Evolutionary conservation across 768 basidiomycete genomes (phyloP).

Genomic region (Suillus plorans): DNA sequence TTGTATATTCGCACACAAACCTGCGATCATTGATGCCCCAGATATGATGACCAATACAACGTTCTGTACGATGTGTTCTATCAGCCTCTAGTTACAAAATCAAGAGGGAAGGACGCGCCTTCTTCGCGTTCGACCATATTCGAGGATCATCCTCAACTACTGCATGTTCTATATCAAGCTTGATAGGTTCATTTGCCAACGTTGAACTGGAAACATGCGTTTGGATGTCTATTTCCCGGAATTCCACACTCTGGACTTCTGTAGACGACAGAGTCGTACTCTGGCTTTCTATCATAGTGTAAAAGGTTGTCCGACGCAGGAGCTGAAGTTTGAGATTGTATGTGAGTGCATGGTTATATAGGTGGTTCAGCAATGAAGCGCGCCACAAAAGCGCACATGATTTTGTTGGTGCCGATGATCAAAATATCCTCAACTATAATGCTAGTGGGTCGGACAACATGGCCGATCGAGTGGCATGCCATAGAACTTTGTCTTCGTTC

Average conservation of each 20-base stretch:
- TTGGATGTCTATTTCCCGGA: not conserved
- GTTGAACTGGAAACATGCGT: not conserved
- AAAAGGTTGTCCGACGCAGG: not conserved
- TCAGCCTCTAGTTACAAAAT: not conserved
- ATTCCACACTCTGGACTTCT: not conserved
- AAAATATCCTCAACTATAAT: not conserved
- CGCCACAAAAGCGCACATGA: not conserved
- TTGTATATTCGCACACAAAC: conserved; percentile 25
- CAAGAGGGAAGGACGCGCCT: conserved; percentile 36
- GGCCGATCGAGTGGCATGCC: not conserved
- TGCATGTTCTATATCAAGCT: conserved; percentile 36
- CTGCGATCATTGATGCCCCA: conserved; percentile 28
- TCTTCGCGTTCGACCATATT: conserved; percentile 52
- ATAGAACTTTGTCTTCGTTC: not conserved
- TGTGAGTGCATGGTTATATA: not conserved
- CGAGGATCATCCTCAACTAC: conserved; percentile 60
- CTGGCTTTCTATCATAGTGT: conserved; percentile 7
- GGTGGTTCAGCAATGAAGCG: not conserved
- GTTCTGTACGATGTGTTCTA: conserved; percentile 13
- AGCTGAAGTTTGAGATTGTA: not conserved
- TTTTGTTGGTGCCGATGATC: not conserved
- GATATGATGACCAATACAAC: conserved; percentile 26
- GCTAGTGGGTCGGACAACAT: not conserved
- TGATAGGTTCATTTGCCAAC: not conserved
- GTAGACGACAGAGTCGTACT: conserved; percentile 6